phyloP scores from a whole-genome alignment of 2,329 filamentous ascomycete genomes.

The Hypoxylon sp. region DNA sequence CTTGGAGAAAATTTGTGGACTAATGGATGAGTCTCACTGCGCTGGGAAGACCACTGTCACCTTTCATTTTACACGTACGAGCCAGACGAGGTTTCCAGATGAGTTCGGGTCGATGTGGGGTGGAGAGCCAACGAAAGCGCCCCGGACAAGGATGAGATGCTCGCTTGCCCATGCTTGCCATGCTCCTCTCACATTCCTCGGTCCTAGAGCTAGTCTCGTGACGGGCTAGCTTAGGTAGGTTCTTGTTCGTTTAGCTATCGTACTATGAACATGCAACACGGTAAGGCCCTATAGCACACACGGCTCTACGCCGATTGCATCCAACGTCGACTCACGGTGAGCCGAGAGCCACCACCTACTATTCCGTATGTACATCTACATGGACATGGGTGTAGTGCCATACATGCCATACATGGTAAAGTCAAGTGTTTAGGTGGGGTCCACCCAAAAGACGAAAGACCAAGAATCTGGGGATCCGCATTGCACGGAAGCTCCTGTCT shows the following conservation, averaged over 20 bases:
- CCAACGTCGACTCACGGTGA: slow-evolving; percentile 35
- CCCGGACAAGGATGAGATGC: slow-evolving; percentile 24
- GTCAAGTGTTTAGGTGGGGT: background rate
- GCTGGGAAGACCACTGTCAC: slow-evolving; percentile 30
- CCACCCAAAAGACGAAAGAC: slow-evolving; percentile 20
- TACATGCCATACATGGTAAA: too few relatives aligned
- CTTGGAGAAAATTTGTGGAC: slow-evolving; percentile 37
- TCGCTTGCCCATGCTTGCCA: background rate
- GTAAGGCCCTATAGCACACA: background rate
- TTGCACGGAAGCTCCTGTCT: slow-evolving; percentile 18
- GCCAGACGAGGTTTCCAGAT: slow-evolving; percentile 8
- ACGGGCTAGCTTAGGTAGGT: slow-evolving; percentile 21
- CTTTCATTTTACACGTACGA: slow-evolving; percentile 27
- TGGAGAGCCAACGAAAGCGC: slow-evolving; percentile 4
- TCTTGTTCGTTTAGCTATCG: slow-evolving; percentile 6
- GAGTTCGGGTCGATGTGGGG: slow-evolving; percentile 1
- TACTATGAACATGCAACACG: background rate
- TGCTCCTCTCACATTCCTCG: slow-evolving; percentile 26
- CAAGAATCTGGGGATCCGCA: slow-evolving; percentile 34
- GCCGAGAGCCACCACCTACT: slow-evolving; percentile 7
- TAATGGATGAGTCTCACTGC: slow-evolving; percentile 23
- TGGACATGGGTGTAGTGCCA: too few relatives aligned
- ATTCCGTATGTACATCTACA: too few relatives aligned
- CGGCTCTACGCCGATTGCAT: slow-evolving; percentile 21
- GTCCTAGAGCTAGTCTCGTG: slow-evolving; percentile 30